Conservation (phyloP, 805 yeast genomes). For the Komagataella ulmi region DNA sequence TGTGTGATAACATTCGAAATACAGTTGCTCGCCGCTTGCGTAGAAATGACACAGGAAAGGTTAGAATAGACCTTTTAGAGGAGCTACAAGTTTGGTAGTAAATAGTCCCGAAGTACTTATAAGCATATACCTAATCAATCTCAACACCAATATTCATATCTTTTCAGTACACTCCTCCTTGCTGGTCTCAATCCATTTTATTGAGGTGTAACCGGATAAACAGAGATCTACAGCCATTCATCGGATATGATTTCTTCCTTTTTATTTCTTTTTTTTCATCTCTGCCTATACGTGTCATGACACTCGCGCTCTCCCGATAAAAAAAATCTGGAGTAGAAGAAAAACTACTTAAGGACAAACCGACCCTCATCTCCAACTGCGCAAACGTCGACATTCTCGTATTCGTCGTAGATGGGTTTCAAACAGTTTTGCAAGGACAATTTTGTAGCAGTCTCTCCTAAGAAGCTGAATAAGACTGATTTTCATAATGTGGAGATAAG, state of each 20-base stretch:
- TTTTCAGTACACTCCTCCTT: too few relatives aligned
- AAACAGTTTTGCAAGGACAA: not conserved
- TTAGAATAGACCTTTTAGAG: conserved; percentile 42
- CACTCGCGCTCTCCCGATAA: not conserved
- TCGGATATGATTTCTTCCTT: not conserved
- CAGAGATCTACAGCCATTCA: not conserved
- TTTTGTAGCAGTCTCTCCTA: not conserved
- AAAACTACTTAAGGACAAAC: not conserved
- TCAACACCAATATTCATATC: not conserved
- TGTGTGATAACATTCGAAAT: conserved; percentile 40
- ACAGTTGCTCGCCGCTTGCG: conserved; percentile 18
- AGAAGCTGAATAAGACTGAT: not conserved
- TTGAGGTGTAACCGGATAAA: too few relatives aligned
- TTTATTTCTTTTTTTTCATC: not conserved
- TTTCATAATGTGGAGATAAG: not conserved
- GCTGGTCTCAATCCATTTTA: too few relatives aligned
- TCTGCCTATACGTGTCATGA: not conserved
- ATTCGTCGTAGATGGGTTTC: not conserved
- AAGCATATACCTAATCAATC: not conserved
- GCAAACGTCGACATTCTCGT: not conserved
- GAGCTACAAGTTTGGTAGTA: conserved; percentile 44
- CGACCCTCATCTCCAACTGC: not conserved
- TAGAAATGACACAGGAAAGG: conserved; percentile 11
- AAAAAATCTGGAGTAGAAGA: not conserved
- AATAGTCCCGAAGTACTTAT: not conserved